Evolutionary conservation across 2,329 filamentous ascomycete species (phyloP).

Genomic region (Teratosphaeria destructans): DNA sequence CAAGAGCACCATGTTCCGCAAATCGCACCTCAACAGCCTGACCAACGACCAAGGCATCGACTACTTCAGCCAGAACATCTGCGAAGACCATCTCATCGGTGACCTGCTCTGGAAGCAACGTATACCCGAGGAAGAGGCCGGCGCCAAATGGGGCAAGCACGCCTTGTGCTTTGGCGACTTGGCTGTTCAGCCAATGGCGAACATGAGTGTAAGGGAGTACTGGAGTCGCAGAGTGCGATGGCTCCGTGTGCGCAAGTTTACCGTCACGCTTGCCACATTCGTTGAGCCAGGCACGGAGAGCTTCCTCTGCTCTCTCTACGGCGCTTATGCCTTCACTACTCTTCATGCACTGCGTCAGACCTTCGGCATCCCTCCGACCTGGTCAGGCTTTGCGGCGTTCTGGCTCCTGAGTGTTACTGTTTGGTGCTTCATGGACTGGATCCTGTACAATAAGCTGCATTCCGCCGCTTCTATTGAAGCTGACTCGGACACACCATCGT

Average conservation of each 20-base stretch:
- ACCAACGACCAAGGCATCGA: constrained; percentile 64
- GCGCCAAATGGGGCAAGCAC: constrained; percentile 58
- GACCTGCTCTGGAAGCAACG: constrained; percentile 75
- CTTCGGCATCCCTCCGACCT: constrained; percentile 52
- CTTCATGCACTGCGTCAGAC: constrained; percentile 50
- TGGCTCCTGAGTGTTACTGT: constrained; percentile 55
- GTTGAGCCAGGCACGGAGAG: constrained; percentile 90
- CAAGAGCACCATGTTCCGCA: constrained; percentile 98
- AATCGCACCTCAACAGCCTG: constrained; percentile 72
- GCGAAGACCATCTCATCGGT: constrained; percentile 92
- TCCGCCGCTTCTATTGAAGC: constrained; percentile 59
- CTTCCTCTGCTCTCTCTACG: constrained; percentile 70
- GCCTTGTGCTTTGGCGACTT: constrained; percentile 75
- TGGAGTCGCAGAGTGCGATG: constrained; percentile 74
- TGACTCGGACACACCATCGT: constrained; percentile 63
- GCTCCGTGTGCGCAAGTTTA: constrained; percentile 90
- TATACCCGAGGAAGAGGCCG: constrained; percentile 28
- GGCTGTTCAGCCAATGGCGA: constrained; percentile 78
- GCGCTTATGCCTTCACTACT: constrained; percentile 68
- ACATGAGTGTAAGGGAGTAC: constrained; percentile 69
- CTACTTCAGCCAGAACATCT: constrained; percentile 91
- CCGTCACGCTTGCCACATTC: constrained; percentile 75
- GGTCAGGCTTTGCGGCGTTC: constrained; percentile 52
- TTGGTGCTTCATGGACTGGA: constrained; percentile 71
- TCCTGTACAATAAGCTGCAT: constrained; percentile 64